These are phyloP conservation scores for Pseudogymnoascus sp. DNA, from an alignment of 2,329 filamentous ascomycete species.

Conservation along the genomic window DNA sequence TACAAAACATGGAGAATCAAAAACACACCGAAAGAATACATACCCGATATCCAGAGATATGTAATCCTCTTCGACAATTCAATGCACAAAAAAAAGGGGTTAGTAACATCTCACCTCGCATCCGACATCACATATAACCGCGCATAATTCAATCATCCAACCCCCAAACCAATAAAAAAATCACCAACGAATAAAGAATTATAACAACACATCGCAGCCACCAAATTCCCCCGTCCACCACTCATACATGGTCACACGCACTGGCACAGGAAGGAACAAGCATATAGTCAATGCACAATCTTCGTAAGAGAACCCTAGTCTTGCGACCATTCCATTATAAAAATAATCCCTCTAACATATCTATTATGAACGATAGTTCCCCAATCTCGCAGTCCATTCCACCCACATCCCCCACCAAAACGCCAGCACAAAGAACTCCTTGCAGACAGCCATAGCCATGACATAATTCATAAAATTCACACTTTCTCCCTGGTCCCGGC, in stretches of 20 bases:
- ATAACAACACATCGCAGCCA: background rate
- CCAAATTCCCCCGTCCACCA: background rate
- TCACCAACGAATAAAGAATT: background rate
- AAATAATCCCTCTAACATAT: background rate
- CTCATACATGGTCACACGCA: background rate
- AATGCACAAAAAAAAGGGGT: background rate
- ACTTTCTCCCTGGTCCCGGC: too few species aligned
- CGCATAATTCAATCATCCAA: background rate
- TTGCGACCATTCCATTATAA: conserved; percentile 6
- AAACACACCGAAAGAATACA: background rate
- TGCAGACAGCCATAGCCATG: background rate
- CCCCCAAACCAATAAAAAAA: background rate
- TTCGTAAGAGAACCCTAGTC: conserved; percentile 9
- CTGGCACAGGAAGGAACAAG: background rate
- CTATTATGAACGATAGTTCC: background rate
- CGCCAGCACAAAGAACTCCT: background rate
- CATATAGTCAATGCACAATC: background rate
- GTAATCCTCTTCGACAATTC: background rate
- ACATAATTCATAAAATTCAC: conserved; percentile 2
- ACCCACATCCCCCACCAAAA: background rate
- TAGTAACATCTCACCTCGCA: background rate
- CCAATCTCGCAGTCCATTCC: background rate
- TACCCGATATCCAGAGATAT: background rate
- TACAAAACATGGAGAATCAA: too few species aligned
- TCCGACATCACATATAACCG: background rate